These are phyloP conservation scores for Paramecium octaurelia DNA, from an alignment of 73 alveolate species.

Conservation along the genomic window DNA sequence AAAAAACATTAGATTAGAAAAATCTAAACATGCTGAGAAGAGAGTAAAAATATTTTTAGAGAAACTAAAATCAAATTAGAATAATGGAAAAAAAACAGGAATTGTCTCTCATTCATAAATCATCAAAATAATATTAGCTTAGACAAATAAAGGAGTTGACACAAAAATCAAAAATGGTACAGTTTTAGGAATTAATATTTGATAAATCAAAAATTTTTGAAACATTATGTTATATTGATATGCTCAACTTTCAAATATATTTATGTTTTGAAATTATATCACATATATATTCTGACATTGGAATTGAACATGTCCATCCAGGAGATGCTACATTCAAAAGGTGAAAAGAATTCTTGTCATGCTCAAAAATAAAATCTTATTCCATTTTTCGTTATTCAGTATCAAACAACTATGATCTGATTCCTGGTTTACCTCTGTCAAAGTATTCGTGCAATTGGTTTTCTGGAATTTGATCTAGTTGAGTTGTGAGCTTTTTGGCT, in stretches of 20 bases:
- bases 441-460: background rate
- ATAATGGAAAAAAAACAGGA: background rate
- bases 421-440: slow-evolving; percentile 21
- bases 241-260: background rate
- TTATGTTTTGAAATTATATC: slow-evolving; percentile 61
- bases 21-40: background rate
- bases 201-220: background rate
- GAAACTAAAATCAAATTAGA: background rate
- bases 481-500: slow-evolving; percentile 6
- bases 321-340: slow-evolving; percentile 82
- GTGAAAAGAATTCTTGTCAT: slow-evolving; percentile 64
- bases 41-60: background rate
- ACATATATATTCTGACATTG: slow-evolving; percentile 68
- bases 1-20: background rate
- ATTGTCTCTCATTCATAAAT: slow-evolving; percentile 24
- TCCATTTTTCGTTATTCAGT: background rate
- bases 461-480: background rate
- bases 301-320: slow-evolving; percentile 86
- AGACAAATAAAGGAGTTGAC: background rate
- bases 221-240: background rate
- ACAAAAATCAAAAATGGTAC: background rate
- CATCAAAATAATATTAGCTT: background rate
- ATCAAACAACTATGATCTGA: background rate
- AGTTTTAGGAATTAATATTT: background rate
- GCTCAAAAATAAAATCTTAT: slow-evolving; percentile 13